Evolutionary conservation across 495 filamentous ascomycete species (phyloP).

Genomic region (Chaetomium tenue): DNA sequence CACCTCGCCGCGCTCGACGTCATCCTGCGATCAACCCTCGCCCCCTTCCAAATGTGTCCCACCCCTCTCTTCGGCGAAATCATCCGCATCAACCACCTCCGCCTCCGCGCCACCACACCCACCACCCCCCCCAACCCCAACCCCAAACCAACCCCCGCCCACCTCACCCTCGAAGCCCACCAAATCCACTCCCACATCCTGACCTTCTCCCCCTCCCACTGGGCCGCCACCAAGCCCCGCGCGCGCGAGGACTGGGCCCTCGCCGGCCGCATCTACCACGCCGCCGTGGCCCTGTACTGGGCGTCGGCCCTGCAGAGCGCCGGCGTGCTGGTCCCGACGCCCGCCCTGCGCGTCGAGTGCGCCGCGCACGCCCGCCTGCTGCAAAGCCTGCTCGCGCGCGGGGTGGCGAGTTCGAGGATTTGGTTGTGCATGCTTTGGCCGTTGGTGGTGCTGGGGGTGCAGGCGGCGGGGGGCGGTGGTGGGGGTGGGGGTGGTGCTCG

Average conservation of each 20-base stretch:
- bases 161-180: constrained; percentile 17
- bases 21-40: constrained; percentile 18
- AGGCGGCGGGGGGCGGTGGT: background rate
- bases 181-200: constrained; percentile 28
- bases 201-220: constrained; percentile 30
- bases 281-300: constrained; percentile 37
- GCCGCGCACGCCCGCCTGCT: constrained; percentile 3
- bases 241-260: constrained; percentile 31
- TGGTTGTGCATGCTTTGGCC: constrained; percentile 1
- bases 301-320: constrained; percentile 34
- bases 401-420: background rate
- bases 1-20: constrained; percentile 25
- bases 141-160: background rate
- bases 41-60: constrained; percentile 29
- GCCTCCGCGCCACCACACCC: constrained; percentile 13
- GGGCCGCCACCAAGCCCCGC: constrained; percentile 31
- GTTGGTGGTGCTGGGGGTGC: constrained; percentile 10
- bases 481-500: no score
- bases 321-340: constrained; percentile 26
- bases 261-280: constrained; percentile 31
- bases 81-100: constrained; percentile 31
- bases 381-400: background rate
- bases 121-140: no score
- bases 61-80: constrained; percentile 30
- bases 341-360: constrained; percentile 16